A percentile compares a stretch with the other conserved stretches of the same genome.
Evolutionary conservation across 2,329 filamentous ascomycete genomes (phyloP).

Genomic region (Mollisiaceae sp.): DNA sequence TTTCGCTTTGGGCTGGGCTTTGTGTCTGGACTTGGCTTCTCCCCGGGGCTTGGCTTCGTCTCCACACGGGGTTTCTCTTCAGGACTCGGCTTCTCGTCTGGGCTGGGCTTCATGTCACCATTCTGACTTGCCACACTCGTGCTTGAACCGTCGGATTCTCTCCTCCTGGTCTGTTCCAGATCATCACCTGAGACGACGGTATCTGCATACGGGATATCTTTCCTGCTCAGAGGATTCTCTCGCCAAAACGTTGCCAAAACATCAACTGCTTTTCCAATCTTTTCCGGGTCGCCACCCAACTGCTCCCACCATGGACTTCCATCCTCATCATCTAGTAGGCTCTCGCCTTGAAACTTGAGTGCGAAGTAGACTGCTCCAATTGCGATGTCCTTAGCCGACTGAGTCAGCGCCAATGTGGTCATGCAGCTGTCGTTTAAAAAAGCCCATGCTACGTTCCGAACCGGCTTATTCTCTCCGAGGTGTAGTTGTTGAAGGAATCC

Average conservation of each 20-base stretch:
- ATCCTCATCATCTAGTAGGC: conserved; percentile 74
- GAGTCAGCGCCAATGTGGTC: conserved; percentile 82
- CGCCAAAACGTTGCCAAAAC: conserved; percentile 73
- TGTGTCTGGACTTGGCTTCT: not conserved
- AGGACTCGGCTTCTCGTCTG: not conserved
- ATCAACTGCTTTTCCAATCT: conserved; percentile 75
- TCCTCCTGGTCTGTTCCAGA: conserved; percentile 36
- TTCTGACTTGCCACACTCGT: conserved; percentile 22
- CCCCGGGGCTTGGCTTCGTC: conserved; percentile 1
- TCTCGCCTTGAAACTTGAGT: conserved; percentile 73
- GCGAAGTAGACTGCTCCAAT: conserved; percentile 87
- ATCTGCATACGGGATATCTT: conserved; percentile 36
- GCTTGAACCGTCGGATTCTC: conserved; percentile 28
- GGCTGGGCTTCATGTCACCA: conserved; percentile 3
- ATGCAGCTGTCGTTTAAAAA: conserved; percentile 91
- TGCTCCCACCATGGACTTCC: conserved; percentile 88
- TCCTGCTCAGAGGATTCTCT: conserved; percentile 63
- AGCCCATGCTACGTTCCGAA: conserved; percentile 89
- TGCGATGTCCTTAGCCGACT: conserved; percentile 80
- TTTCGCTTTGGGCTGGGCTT: conserved; percentile 3
- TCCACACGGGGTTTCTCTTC: conserved; percentile 1
- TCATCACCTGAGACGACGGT: conserved; percentile 37
- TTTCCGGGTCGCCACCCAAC: conserved; percentile 71
- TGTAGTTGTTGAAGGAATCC: conserved; percentile 76
- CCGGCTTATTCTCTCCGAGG: conserved; percentile 77